phyloP scores from a whole-genome alignment of 495 filamentous ascomycete genomes.

The Neurospora sp. region DNA sequence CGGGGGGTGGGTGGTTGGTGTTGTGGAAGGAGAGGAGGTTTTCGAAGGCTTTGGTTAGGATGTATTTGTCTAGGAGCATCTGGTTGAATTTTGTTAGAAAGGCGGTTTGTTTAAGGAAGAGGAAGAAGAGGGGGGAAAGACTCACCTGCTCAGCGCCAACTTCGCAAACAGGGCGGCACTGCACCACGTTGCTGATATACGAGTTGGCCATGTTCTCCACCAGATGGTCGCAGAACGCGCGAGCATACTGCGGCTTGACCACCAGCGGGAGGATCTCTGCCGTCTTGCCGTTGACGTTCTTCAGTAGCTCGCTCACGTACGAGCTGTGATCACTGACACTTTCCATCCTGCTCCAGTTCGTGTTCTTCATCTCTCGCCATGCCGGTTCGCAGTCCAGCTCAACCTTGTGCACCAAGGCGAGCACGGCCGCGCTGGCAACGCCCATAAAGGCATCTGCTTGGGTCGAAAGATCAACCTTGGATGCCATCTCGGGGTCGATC shows the following conservation, averaged over 20 bases:
- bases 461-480: conserved; percentile 75
- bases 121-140: neutral
- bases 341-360: conserved; percentile 90
- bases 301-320: conserved; percentile 74
- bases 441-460: conserved; percentile 95
- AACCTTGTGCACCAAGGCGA: conserved; percentile 72
- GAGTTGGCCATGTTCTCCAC: conserved; percentile 73
- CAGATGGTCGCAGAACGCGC: conserved; percentile 89
- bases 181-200: conserved; percentile 76
- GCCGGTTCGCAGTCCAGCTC: conserved; percentile 72
- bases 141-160: conserved; percentile 87
- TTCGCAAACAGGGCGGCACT: conserved; percentile 82
- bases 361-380: conserved; percentile 97
- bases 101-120: neutral
- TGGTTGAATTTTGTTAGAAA: neutral
- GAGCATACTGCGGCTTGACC: conserved; percentile 87
- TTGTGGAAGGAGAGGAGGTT: conserved; percentile 52
- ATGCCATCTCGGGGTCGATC: conserved; percentile 66
- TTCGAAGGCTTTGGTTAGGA: conserved; percentile 72
- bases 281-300: conserved; percentile 55
- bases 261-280: conserved; percentile 66
- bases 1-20: conserved; percentile 13
- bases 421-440: conserved; percentile 79
- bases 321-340: conserved; percentile 91
- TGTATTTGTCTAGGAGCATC: conserved; percentile 94